Conservation (phyloP, 345 rosid genomes). For the Bruguiera parviflora region DNA sequence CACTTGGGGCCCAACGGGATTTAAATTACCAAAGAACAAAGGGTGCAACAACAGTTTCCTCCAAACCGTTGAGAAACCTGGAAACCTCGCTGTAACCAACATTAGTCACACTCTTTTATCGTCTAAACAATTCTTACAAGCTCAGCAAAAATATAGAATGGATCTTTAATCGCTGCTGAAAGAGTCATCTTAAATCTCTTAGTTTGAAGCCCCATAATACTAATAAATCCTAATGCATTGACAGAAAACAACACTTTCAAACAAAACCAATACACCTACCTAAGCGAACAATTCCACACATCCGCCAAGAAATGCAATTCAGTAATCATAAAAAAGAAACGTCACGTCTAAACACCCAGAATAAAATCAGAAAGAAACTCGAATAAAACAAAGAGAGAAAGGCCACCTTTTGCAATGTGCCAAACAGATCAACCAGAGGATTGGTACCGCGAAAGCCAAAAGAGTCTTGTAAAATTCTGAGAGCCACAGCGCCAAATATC, state of each 20-base stretch:
- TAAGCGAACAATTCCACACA: no score
- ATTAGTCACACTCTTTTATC: background rate
- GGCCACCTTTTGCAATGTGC: conserved; percentile 12
- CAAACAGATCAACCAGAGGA: conserved; percentile 27
- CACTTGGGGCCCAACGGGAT: background rate
- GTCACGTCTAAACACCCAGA: background rate
- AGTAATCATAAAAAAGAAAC: no score
- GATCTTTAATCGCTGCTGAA: background rate
- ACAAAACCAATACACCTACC: no score
- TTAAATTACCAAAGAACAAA: background rate
- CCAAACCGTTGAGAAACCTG: background rate
- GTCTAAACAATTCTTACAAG: background rate
- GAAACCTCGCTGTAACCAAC: background rate
- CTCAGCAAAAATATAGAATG: background rate
- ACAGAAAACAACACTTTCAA: no score
- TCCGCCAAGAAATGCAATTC: no score
- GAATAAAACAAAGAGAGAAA: background rate
- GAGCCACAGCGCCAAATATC: conserved; percentile 26
- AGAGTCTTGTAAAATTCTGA: conserved; percentile 22
- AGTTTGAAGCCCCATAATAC: background rate
- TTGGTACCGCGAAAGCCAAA: background rate
- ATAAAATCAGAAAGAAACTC: conserved; percentile 2
- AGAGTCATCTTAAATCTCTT: background rate
- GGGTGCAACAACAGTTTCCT: background rate
- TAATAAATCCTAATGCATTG: background rate